phyloP scores from a whole-genome alignment of 208 protist species.

The Angomonas deanei region DNA sequence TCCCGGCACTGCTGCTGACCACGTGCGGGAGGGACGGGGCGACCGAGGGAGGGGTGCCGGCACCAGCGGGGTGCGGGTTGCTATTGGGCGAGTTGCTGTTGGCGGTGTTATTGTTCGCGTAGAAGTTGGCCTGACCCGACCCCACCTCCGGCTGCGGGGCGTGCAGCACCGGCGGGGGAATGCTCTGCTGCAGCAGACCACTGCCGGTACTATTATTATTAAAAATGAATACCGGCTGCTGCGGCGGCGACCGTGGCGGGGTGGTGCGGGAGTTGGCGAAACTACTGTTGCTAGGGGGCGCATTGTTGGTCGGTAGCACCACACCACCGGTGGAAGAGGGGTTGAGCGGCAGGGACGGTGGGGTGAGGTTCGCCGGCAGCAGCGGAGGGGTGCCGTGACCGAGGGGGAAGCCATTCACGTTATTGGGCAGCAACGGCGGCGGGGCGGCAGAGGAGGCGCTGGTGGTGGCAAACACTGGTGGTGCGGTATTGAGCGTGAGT shows the following conservation, averaged over 20 bases:
- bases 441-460: background rate
- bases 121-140: background rate
- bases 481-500: background rate
- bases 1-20: background rate
- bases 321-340: conserved; percentile 11
- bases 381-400: background rate
- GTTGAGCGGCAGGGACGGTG: conserved; percentile 11
- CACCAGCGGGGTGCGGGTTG: background rate
- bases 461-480: background rate
- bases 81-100: background rate
- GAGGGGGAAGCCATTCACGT: background rate
- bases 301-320: conserved; percentile 21
- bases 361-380: conserved; percentile 13
- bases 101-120: conserved; percentile 10
- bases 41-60: background rate
- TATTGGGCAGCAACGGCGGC: background rate
- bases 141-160: background rate
- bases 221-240: background rate
- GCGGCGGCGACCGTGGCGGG: background rate
- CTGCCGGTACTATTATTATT: background rate
- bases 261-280: background rate
- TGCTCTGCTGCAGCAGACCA: conserved; percentile 1
- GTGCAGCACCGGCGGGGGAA: background rate
- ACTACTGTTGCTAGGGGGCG: background rate
- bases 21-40: background rate